Conservation (phyloP, 805 yeast species). For the Clavispora carvajalis region DNA sequence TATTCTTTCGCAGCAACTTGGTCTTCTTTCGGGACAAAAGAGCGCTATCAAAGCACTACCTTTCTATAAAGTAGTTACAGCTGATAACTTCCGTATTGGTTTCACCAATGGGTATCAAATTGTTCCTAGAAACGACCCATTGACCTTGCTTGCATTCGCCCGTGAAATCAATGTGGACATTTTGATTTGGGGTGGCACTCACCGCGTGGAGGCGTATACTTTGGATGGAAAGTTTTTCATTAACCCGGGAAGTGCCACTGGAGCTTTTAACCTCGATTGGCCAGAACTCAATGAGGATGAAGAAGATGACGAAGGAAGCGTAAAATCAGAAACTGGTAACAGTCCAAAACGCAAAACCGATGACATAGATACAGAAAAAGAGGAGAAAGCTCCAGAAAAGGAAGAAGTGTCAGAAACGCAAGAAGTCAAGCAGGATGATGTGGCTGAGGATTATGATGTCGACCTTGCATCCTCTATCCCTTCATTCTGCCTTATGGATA, state of each 20-base stretch:
- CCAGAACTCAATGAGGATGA: constrained; percentile 52
- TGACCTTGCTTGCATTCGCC: constrained; percentile 75
- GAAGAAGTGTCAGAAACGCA: constrained; percentile 20
- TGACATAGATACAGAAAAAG: constrained; percentile 31
- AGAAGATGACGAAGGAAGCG: constrained; percentile 23
- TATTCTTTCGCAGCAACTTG: constrained; percentile 29
- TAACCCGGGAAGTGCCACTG: constrained; percentile 97
- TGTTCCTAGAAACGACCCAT: constrained; percentile 83
- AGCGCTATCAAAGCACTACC: constrained; percentile 37
- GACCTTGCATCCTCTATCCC: constrained; percentile 45
- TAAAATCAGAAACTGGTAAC: constrained; percentile 1
- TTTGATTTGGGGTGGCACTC: constrained; percentile 89
- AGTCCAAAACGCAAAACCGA: too few relatives aligned
- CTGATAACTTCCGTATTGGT: constrained; percentile 74
- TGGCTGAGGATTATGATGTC: constrained; percentile 47
- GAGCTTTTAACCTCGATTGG: constrained; percentile 66
- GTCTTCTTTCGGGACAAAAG: constrained; percentile 12
- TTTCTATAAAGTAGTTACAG: constrained; percentile 55
- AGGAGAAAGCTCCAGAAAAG: constrained; percentile 31
- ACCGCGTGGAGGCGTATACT: constrained; percentile 87
- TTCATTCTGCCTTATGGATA: constrained; percentile 82
- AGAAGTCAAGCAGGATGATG: constrained; percentile 49
- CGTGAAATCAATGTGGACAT: constrained; percentile 90
- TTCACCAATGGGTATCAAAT: constrained; percentile 78
- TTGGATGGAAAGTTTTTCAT: constrained; percentile 88